phyloP scores from a whole-genome alignment of 345 rosid species.

The Euclidium syriacum region DNA sequence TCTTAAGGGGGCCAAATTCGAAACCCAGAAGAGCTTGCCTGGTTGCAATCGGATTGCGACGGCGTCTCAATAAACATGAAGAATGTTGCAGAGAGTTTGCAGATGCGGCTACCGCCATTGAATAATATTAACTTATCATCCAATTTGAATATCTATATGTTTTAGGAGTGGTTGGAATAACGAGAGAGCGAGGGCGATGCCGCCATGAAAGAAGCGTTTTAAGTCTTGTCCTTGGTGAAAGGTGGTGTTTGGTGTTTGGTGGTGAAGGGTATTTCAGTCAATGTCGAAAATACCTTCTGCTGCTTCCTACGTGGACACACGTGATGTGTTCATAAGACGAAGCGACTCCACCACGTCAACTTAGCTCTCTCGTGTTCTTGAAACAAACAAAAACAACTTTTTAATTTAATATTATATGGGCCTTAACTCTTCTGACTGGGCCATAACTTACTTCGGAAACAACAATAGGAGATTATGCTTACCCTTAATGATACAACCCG shows the following conservation, averaged over 20 bases:
- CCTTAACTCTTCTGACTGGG: no score
- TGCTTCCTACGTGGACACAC: slow-evolving; percentile 36
- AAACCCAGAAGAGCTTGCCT: slow-evolving; percentile 30
- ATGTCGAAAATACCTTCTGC: not conserved
- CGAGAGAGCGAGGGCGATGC: not conserved
- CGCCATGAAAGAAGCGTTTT: slow-evolving; percentile 27
- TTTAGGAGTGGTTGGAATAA: not conserved
- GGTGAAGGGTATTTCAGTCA: slow-evolving; percentile 33
- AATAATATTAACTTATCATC: not conserved
- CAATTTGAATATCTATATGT: not conserved
- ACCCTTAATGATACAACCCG: no score
- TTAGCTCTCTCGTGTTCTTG: no score
- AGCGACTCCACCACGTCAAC: slow-evolving; percentile 14
- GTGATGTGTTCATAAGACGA: slow-evolving; percentile 11
- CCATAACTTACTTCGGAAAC: no score
- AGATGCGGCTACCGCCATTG: slow-evolving; percentile 29
- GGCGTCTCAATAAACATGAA: slow-evolving; percentile 16
- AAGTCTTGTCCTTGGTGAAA: slow-evolving; percentile 10
- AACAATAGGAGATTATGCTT: no score
- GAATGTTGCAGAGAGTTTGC: slow-evolving; percentile 30
- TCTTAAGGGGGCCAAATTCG: not conserved
- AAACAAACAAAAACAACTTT: no score
- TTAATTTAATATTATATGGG: no score
- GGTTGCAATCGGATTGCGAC: slow-evolving; percentile 12
- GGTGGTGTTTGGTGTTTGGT: slow-evolving; percentile 6